These are phyloP conservation scores for Stylonectria norvegica DNA, from an alignment of 2,329 filamentous ascomycete species.

Conservation along the genomic window DNA sequence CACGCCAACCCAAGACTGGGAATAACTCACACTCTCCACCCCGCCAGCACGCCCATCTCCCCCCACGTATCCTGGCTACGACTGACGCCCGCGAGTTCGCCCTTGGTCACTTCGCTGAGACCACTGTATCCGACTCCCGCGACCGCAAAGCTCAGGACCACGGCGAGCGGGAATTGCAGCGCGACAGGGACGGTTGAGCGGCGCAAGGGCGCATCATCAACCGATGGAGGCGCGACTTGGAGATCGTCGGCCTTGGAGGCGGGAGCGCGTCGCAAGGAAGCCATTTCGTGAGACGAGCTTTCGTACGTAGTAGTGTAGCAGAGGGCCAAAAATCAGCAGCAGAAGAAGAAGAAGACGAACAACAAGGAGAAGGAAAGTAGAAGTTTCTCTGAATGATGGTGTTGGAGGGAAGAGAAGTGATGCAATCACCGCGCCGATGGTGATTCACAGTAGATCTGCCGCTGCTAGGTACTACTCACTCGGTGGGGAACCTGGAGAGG, in stretches of 20 bases:
- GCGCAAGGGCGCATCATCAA: not conserved
- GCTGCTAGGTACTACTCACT: too few relatives aligned
- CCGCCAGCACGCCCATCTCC: slow-evolving; percentile 54
- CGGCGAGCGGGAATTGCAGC: slow-evolving; percentile 52
- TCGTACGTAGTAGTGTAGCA: too few relatives aligned
- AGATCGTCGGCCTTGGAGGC: too few relatives aligned
- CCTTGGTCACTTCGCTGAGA: slow-evolving; percentile 55
- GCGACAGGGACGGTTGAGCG: slow-evolving; percentile 39
- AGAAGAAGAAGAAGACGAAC: too few relatives aligned
- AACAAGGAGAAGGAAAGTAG: too few relatives aligned
- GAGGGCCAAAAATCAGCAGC: too few relatives aligned
- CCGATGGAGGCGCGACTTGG: not conserved
- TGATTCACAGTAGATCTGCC: too few relatives aligned
- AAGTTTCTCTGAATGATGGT: too few relatives aligned
- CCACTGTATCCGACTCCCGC: slow-evolving; percentile 63
- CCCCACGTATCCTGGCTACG: slow-evolving; percentile 59
- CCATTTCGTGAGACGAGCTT: too few relatives aligned
- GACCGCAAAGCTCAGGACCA: slow-evolving; percentile 56
- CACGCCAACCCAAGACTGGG: not conserved
- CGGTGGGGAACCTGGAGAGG: not conserved
- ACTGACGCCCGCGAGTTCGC: slow-evolving; percentile 65
- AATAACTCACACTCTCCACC: slow-evolving; percentile 54
- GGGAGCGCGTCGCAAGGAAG: slow-evolving; percentile 23
- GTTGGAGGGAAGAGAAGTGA: too few relatives aligned
- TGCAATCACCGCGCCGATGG: too few relatives aligned